A percentile compares a stretch with the other conserved stretches of the same genome.
These are phyloP conservation scores for Endoconidiophora laricicola DNA, from an alignment of 2,329 filamentous ascomycete species.

Conservation along the genomic window DNA sequence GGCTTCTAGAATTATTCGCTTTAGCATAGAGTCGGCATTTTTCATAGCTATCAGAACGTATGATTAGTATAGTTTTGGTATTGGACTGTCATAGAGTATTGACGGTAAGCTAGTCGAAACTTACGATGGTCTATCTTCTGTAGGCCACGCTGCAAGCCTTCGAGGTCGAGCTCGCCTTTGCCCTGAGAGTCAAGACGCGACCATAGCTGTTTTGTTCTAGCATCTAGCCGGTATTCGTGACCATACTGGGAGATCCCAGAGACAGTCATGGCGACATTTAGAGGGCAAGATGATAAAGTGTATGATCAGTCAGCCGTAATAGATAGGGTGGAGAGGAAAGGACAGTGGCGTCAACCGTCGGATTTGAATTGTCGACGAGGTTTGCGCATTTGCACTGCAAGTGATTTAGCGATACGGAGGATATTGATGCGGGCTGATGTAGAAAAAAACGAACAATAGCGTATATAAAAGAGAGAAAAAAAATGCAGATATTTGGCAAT, in stretches of 20 bases:
- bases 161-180: slow-evolving; percentile 67
- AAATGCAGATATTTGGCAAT: too few relatives aligned
- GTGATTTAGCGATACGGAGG: not conserved
- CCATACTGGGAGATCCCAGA: slow-evolving; percentile 5
- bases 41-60: slow-evolving; percentile 44
- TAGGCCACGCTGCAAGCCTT: slow-evolving; percentile 69
- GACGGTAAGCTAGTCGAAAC: slow-evolving; percentile 13
- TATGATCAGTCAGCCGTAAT: not conserved
- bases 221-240: slow-evolving; percentile 43
- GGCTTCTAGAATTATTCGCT: slow-evolving; percentile 63
- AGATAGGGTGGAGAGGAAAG: not conserved
- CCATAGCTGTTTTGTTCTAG: slow-evolving; percentile 74
- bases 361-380: not conserved
- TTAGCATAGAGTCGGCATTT: slow-evolving; percentile 76
- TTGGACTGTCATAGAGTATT: not conserved
- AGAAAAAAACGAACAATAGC: too few relatives aligned
- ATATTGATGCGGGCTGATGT: too few relatives aligned
- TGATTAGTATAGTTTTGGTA: not conserved
- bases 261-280: slow-evolving; percentile 8
- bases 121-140: slow-evolving; percentile 81
- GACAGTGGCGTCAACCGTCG: not conserved
- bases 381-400: not conserved
- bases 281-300: not conserved
- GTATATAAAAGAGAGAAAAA: too few relatives aligned
- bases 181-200: slow-evolving; percentile 58